Conservation (phyloP, 148 eudicot genomes). For the Dianthus caryophyllus region DNA sequence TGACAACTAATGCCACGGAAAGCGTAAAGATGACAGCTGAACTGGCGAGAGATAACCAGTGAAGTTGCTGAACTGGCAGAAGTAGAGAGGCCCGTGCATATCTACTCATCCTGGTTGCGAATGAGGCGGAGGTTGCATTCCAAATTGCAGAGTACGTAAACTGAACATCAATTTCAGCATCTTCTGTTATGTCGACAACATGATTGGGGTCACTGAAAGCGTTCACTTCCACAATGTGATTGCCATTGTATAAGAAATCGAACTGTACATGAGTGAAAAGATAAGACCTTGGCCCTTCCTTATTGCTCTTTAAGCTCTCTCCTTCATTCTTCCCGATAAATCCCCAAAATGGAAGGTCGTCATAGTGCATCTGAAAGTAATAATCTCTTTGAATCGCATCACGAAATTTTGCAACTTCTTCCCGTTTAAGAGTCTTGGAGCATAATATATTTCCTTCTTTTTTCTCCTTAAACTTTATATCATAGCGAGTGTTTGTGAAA, state of each 20-base stretch:
- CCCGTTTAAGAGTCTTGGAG: constrained; percentile 34
- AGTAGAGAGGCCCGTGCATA: constrained; percentile 49
- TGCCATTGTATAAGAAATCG: constrained; percentile 49
- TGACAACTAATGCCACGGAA: constrained; percentile 46
- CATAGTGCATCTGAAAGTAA: constrained; percentile 74
- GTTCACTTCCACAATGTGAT: constrained; percentile 62
- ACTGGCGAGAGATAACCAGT: constrained; percentile 69
- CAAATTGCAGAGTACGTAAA: constrained; percentile 64
- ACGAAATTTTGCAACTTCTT: constrained; percentile 50
- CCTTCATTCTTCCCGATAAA: constrained; percentile 75
- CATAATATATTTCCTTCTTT: constrained; percentile 46
- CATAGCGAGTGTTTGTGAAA: constrained; percentile 45
- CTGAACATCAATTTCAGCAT: constrained; percentile 40
- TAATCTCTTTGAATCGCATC: constrained; percentile 54
- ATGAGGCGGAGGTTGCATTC: constrained; percentile 49
- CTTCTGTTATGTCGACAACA: constrained; percentile 60
- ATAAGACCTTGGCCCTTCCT: constrained; percentile 44
- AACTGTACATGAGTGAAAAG: constrained; percentile 73
- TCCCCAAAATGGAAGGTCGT: constrained; percentile 88
- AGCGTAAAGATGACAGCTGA: constrained; percentile 53
- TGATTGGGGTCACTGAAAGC: constrained; percentile 76
- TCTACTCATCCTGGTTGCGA: constrained; percentile 56
- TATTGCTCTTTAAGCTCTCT: constrained; percentile 25
- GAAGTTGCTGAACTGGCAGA: constrained; percentile 44
- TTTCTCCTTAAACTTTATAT: constrained; percentile 49